Conservation (phyloP, 2,329 filamentous ascomycete species). For the Cladophialophora psammophila region DNA sequence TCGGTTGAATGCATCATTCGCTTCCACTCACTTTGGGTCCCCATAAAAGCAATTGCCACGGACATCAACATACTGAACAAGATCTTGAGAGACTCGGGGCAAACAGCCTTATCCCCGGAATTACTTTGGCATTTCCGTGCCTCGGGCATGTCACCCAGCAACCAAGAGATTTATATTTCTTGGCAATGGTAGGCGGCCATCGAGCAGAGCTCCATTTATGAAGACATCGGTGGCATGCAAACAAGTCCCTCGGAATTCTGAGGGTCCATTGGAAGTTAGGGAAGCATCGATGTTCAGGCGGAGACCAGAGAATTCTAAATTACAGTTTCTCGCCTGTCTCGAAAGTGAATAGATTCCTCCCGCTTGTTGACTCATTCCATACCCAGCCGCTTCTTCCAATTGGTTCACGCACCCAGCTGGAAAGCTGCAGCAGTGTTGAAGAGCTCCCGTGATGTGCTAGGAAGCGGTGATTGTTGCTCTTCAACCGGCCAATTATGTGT, state of each 20-base stretch:
- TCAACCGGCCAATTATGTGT: constrained; percentile 61
- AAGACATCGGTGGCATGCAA: neutral
- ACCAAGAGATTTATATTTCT: neutral
- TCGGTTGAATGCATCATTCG: neutral
- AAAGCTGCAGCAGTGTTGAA: constrained; percentile 55
- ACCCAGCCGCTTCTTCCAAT: constrained; percentile 60
- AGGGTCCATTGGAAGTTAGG: neutral
- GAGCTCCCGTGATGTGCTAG: constrained; percentile 64
- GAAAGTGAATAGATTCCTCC: constrained; percentile 50
- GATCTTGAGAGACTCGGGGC: neutral
- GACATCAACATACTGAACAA: neutral
- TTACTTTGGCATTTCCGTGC: neutral
- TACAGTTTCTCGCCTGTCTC: constrained; percentile 4
- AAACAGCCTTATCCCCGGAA: neutral
- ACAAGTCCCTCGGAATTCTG: neutral
- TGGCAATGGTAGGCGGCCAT: neutral
- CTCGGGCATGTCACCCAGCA: neutral
- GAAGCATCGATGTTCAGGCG: neutral
- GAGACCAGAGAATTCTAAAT: neutral
- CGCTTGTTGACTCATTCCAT: constrained; percentile 40
- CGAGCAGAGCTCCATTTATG: neutral
- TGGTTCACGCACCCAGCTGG: constrained; percentile 53
- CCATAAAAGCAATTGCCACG: neutral
- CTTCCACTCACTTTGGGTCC: neutral
- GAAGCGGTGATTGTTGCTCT: constrained; percentile 57